These are phyloP conservation scores for Hymenoscyphus repandus DNA, from an alignment of 2,329 filamentous ascomycete species.

Conservation along the genomic window DNA sequence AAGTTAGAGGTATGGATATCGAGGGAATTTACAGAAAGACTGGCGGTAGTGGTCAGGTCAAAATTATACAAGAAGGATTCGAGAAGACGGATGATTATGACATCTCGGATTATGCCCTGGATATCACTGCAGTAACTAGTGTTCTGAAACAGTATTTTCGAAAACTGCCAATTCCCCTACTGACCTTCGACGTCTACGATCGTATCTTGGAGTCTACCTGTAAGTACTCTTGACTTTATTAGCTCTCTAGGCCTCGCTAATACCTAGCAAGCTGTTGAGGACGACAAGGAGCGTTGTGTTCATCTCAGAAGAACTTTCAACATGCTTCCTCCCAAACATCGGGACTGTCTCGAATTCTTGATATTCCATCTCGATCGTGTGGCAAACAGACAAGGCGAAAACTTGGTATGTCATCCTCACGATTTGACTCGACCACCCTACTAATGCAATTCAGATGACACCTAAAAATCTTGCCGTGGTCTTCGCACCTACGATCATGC, in stretches of 20 bases:
- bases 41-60: slow-evolving; percentile 85
- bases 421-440: background rate
- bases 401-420: slow-evolving; percentile 56
- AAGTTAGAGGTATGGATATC: slow-evolving; percentile 91
- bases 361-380: slow-evolving; percentile 91
- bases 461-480: slow-evolving; percentile 94
- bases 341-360: slow-evolving; percentile 86
- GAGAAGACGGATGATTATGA: slow-evolving; percentile 82
- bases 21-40: slow-evolving; percentile 98
- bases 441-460: slow-evolving; percentile 64
- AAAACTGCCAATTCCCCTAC: slow-evolving; percentile 79
- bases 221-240: slow-evolving; percentile 38
- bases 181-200: slow-evolving; percentile 92
- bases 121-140: slow-evolving; percentile 94
- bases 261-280: slow-evolving; percentile 50
- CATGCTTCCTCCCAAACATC: slow-evolving; percentile 75
- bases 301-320: slow-evolving; percentile 70
- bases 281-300: slow-evolving; percentile 61
- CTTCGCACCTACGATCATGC: slow-evolving; percentile 96
- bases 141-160: slow-evolving; percentile 97
- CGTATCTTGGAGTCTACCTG: slow-evolving; percentile 74
- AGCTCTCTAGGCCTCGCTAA: slow-evolving; percentile 22
- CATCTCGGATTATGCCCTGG: slow-evolving; percentile 86
- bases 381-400: slow-evolving; percentile 74
- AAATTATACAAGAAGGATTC: slow-evolving; percentile 85